Conservation (phyloP, 345 rosid genomes). For the Salix brachista region DNA sequence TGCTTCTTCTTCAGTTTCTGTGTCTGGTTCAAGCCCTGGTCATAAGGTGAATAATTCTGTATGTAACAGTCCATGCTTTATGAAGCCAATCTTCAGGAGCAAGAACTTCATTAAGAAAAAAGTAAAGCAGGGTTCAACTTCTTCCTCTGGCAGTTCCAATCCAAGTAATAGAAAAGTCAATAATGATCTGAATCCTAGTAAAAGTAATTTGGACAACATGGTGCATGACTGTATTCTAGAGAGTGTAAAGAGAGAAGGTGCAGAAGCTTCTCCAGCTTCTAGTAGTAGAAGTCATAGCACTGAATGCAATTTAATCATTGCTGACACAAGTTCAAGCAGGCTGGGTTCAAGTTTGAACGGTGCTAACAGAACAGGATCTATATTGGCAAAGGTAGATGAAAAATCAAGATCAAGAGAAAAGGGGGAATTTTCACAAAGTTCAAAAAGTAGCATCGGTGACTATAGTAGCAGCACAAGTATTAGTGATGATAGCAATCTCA, state of each 20-base stretch:
- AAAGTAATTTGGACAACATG: constrained; percentile 27
- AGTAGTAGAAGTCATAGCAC: constrained; percentile 27
- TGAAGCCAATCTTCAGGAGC: constrained; percentile 51
- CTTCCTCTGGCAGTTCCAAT: constrained; percentile 32
- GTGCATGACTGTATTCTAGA: constrained; percentile 12
- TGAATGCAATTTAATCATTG: constrained; percentile 36
- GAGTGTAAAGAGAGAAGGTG: constrained; percentile 32
- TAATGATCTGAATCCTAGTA: constrained; percentile 32
- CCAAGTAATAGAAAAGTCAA: constrained; percentile 20
- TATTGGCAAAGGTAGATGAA: constrained; percentile 41
- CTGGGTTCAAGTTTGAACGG: constrained; percentile 26
- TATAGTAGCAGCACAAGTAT: constrained; percentile 58
- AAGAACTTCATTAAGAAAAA: constrained; percentile 56
- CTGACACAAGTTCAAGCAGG: constrained; percentile 34
- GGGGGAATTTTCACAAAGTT: constrained; percentile 70
- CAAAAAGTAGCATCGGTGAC: constrained; percentile 77
- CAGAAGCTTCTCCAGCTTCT: constrained; percentile 37
- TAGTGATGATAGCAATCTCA: constrained; percentile 54
- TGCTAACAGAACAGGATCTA: constrained; percentile 24
- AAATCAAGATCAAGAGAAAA: constrained; percentile 53
- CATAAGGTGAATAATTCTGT: constrained; percentile 25
- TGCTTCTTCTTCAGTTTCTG: constrained; percentile 21
- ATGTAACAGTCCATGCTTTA: constrained; percentile 28
- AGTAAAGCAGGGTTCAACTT: constrained; percentile 33
- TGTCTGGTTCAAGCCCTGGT: constrained; percentile 20